Conservation (phyloP, 805 yeast species). For the Lipomyces spencermartinsiae region DNA sequence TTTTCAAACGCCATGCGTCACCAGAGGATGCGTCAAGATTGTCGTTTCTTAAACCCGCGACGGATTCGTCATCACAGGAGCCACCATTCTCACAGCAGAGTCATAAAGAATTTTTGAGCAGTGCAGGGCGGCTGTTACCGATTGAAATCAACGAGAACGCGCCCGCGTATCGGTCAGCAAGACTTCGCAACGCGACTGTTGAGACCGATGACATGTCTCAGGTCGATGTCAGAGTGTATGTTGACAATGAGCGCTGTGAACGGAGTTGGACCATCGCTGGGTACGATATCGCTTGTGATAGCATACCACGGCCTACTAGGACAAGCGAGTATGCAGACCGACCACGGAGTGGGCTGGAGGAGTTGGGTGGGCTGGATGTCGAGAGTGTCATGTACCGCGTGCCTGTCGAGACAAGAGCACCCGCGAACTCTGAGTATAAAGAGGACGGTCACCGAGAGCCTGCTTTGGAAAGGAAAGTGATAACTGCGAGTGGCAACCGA, state of each 20-base stretch:
- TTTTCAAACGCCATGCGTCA: background rate
- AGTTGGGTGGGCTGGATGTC: background rate
- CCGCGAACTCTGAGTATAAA: background rate
- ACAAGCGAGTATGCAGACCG: conserved; percentile 9
- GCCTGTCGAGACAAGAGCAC: conserved; percentile 13
- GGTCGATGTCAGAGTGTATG: background rate
- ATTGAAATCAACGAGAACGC: conserved; percentile 15
- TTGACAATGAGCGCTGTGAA: background rate
- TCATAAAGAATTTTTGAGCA: background rate
- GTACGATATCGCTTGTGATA: background rate
- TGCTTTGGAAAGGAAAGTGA: conserved; percentile 9
- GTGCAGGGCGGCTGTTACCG: background rate
- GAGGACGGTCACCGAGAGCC: background rate
- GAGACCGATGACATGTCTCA: background rate
- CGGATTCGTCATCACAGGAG: background rate
- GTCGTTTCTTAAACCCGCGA: background rate
- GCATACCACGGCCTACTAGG: conserved; percentile 17
- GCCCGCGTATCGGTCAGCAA: background rate
- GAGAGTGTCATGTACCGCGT: conserved; percentile 17
- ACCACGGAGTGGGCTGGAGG: background rate
- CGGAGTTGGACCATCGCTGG: background rate
- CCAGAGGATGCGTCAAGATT: background rate
- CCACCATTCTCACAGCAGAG: background rate
- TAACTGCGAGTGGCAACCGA: conserved; percentile 16
- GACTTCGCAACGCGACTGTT: background rate